These are phyloP conservation scores for Linnemannia hyalina DNA, from an alignment of 192 early-diverging fungal species.

Conservation along the genomic window DNA sequence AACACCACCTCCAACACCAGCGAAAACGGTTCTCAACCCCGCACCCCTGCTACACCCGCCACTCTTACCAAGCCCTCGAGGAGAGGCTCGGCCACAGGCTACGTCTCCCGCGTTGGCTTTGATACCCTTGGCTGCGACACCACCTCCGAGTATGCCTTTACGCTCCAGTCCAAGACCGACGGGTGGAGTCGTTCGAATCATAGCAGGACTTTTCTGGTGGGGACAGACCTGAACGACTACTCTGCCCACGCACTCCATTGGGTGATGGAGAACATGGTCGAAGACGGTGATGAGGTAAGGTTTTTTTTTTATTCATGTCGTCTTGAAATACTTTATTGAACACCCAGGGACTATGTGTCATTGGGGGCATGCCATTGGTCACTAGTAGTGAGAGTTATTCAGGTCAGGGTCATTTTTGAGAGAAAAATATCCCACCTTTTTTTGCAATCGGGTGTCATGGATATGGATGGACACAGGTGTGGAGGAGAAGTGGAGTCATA, in stretches of 20 bases:
- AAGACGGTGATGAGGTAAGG: constrained; percentile 65
- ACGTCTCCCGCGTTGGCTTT: constrained; percentile 47
- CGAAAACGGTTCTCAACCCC: constrained; percentile 15
- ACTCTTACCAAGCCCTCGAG: neutral
- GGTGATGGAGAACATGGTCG: constrained; percentile 64
- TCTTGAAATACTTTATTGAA: neutral
- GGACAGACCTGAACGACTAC: constrained; percentile 67
- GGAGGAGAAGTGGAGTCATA: neutral
- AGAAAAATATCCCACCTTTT: neutral
- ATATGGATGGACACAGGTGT: neutral
- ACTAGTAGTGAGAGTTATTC: neutral
- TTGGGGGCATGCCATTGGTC: neutral
- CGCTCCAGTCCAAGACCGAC: constrained; percentile 43
- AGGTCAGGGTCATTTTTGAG: neutral
- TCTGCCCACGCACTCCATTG: constrained; percentile 68
- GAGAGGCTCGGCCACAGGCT: constrained; percentile 14
- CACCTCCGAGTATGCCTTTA: constrained; percentile 49
- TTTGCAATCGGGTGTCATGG: neutral
- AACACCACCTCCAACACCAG: neutral
- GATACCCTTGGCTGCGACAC: constrained; percentile 45
- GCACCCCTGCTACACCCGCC: neutral
- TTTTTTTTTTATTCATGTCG: neutral
- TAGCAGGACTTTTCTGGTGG: constrained; percentile 66
- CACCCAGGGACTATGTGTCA: neutral
- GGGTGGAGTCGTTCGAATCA: constrained; percentile 34